Evolutionary conservation across 2,329 filamentous ascomycete species (phyloP).

Genomic region (Ceratocystis cubensis): DNA sequence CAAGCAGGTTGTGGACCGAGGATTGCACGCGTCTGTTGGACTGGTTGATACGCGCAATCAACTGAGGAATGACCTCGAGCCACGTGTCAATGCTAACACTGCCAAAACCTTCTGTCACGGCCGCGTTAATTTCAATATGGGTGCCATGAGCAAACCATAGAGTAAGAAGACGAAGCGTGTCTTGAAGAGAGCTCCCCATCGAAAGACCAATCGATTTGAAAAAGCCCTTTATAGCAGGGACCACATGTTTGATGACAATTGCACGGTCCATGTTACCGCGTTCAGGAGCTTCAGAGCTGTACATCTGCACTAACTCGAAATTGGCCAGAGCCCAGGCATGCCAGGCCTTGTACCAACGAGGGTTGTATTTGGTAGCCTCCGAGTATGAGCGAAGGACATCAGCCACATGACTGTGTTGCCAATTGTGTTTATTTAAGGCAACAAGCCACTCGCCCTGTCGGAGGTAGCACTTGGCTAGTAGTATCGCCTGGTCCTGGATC

Average conservation of each 20-base stretch:
- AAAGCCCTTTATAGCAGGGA: conserved; percentile 90
- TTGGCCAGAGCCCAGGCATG: conserved; percentile 97
- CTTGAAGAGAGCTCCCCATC: conserved; percentile 82
- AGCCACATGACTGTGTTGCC: conserved; percentile 73
- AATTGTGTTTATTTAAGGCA: conserved; percentile 70
- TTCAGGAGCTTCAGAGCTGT: conserved; percentile 27
- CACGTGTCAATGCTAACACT: conserved; percentile 94
- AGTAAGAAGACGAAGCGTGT: conserved; percentile 82
- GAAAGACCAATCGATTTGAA: conserved; percentile 94
- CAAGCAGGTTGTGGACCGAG: conserved; percentile 81
- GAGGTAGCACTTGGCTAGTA: conserved; percentile 90
- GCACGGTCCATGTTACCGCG: conserved; percentile 41
- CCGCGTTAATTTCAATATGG: conserved; percentile 71
- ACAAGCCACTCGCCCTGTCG: conserved; percentile 96
- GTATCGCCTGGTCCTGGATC: conserved; percentile 48
- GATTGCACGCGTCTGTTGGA: conserved; percentile 78
- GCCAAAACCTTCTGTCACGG: conserved; percentile 79
- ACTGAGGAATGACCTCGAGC: conserved; percentile 94
- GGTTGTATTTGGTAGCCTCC: conserved; percentile 85
- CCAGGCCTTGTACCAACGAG: conserved; percentile 97
- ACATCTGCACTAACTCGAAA: conserved; percentile 86
- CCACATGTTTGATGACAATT: conserved; percentile 73
- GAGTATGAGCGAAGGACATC: conserved; percentile 87
- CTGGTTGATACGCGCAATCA: conserved; percentile 96
- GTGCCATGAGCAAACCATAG: conserved; percentile 95